Evolutionary conservation across 352 stramenopile genomes (phyloP), one percentile per base, ranked within the genome.

Genomic region (Thraustochytrium striatum): DNA sequence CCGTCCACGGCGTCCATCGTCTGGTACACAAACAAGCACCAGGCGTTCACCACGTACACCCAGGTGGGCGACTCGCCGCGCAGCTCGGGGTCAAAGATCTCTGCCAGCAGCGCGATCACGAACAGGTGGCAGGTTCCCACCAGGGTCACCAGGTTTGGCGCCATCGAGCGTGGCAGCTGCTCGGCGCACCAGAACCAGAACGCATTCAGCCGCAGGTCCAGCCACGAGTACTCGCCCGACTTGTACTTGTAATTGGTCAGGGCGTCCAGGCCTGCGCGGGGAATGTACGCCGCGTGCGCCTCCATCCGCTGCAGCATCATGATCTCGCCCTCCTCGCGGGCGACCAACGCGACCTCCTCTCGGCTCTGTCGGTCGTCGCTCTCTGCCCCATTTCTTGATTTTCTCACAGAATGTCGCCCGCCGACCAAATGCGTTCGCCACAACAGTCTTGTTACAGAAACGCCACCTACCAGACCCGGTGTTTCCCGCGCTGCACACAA

Each of bases 1-100:
- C 97, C 97, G 84, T 99, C 97, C 83, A 99, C 95, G 55, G 97
- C 97, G 83, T 99, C 97, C 28, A 99, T 41, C 7, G 69, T 79
- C 69, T 79, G 69, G 57, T 79, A 79, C 69, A 79, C 53, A 25
- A 79, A 79, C 32, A 79, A 28, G 53, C 69, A 79, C 35, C 53
- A 79, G n/a, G 69, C 69, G 69, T 79, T 79, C 32, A 79, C 19
- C 1, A 79, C 7, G 38, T 79, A 79, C 25, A 79, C 69, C 69
- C 69, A 79, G 52, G 69, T 33, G 8, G 69, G 69, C 35, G 35
- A 65, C 52, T 73, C 47, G 50, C 69, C 69, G 3, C 32, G 19
- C 16, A 79, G 57, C 3, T 21, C 25, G 11, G 69, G 52, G 39
- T 79, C 69, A 38, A 44, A 84, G 72, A 87, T 91, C 58, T 85